Conservation (phyloP, 2,329 filamentous ascomycete genomes). For the Pyrenophora graminea region DNA sequence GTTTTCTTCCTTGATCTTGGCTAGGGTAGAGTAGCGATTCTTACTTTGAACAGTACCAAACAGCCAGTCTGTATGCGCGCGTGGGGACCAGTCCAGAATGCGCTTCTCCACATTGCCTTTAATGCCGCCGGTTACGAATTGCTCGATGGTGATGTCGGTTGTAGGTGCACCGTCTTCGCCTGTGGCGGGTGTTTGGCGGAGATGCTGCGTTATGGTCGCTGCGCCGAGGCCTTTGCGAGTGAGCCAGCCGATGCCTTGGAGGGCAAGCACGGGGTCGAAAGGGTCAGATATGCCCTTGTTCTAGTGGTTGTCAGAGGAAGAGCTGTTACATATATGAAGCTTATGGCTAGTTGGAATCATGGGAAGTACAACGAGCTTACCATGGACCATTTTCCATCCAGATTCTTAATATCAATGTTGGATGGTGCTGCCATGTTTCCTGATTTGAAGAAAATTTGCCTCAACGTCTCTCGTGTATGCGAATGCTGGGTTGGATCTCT, state of each 20-base stretch:
- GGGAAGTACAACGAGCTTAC: slow-evolving; percentile 21
- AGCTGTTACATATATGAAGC: too few relatives aligned
- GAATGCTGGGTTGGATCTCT: slow-evolving; percentile 3
- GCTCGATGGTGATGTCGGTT: slow-evolving; percentile 71
- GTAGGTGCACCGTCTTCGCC: slow-evolving; percentile 25
- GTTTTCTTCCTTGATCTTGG: slow-evolving; percentile 26
- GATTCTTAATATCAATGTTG: slow-evolving; percentile 38
- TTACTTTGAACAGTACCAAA: slow-evolving; percentile 73
- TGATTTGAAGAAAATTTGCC: background rate
- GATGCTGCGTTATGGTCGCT: slow-evolving; percentile 69
- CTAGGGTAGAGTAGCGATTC: slow-evolving; percentile 54
- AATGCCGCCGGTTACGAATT: slow-evolving; percentile 72
- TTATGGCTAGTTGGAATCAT: too few relatives aligned
- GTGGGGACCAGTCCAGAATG: slow-evolving; percentile 60
- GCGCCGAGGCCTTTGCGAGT: slow-evolving; percentile 71
- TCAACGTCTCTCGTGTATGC: background rate
- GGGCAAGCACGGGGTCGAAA: slow-evolving; percentile 68
- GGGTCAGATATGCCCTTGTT: slow-evolving; percentile 75
- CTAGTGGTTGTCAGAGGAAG: slow-evolving; percentile 49
- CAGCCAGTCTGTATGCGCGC: slow-evolving; percentile 75
- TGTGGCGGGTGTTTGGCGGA: slow-evolving; percentile 47
- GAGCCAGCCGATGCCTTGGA: slow-evolving; percentile 64
- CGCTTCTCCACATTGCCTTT: slow-evolving; percentile 66
- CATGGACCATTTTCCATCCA: slow-evolving; percentile 48
- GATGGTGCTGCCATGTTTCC: slow-evolving; percentile 46